Percentiles rank a stretch among this genome's conserved stretches.
phyloP scores from a whole-genome alignment of 192 early-diverging fungal genomes.

The Lobosporangium transversale region DNA sequence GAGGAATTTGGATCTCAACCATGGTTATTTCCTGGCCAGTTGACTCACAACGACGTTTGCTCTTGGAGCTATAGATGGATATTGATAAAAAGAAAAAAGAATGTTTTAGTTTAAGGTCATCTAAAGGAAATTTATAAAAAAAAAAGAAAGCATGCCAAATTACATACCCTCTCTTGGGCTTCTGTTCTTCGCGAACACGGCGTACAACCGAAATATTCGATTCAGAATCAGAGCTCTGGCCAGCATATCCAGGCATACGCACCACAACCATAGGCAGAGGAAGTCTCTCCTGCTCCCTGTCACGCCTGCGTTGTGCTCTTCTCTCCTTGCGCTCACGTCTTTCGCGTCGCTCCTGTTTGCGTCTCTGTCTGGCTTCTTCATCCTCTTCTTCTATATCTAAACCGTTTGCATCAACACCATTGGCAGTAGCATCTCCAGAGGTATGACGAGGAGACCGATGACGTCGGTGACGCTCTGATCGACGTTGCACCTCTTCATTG shows the following conservation, averaged over 20 bases:
- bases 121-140: not conserved
- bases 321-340: conserved; percentile 34
- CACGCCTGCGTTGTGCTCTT: conserved; percentile 13
- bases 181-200: conserved; percentile 22
- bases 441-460: conserved; percentile 16
- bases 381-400: not conserved
- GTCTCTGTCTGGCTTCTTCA: conserved; percentile 21
- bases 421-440: conserved; percentile 1
- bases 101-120: too few species aligned
- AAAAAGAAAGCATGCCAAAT: not conserved
- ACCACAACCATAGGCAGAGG: conserved; percentile 36
- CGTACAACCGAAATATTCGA: conserved; percentile 33
- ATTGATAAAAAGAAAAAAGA: too few species aligned
- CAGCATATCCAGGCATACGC: conserved; percentile 31
- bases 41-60: conserved; percentile 16
- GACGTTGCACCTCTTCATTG: conserved; percentile 2
- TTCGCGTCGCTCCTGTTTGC: conserved; percentile 26
- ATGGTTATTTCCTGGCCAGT: conserved; percentile 15
- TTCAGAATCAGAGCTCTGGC: conserved; percentile 44
- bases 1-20: conserved; percentile 37
- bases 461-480: conserved; percentile 24
- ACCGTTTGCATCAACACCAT: not conserved
- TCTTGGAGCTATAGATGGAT: conserved; percentile 30
- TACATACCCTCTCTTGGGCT: conserved; percentile 12
- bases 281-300: conserved; percentile 19